These are phyloP conservation scores for Wickerhamiella dianesei DNA, from an alignment of 805 yeast species.

Conservation along the genomic window DNA sequence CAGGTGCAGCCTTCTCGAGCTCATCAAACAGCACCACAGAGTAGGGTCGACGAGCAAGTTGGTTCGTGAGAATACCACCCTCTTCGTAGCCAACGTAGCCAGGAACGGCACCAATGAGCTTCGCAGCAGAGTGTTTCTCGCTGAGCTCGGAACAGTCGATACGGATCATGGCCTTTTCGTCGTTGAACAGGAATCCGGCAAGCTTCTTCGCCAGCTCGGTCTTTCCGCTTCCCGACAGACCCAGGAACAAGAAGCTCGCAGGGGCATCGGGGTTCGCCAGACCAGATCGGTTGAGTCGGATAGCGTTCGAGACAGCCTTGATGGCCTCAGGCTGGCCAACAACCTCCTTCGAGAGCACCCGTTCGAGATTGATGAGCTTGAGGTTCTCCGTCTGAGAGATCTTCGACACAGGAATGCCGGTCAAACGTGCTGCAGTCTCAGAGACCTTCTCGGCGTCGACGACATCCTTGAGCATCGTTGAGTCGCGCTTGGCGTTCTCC, in stretches of 20 bases:
- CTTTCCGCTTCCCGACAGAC: constrained; percentile 95
- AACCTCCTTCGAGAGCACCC: constrained; percentile 62
- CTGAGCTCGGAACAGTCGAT: constrained; percentile 93
- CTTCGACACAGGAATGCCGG: constrained; percentile 94
- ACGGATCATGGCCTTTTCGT: constrained; percentile 92
- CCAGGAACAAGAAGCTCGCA: constrained; percentile 86
- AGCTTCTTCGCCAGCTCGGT: constrained; percentile 94
- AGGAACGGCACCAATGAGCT: constrained; percentile 92
- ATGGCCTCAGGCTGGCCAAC: constrained; percentile 96
- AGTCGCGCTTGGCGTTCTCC: constrained; percentile 55
- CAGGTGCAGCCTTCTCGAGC: constrained; percentile 98
- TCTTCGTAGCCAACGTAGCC: constrained; percentile 96
- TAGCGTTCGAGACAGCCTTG: constrained; percentile 90
- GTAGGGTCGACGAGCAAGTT: constrained; percentile 80
- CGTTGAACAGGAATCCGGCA: constrained; percentile 91
- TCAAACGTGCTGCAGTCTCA: constrained; percentile 92
- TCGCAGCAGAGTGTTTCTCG: constrained; percentile 92
- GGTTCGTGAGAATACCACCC: constrained; percentile 93
- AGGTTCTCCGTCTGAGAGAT: constrained; percentile 90
- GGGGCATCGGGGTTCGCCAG: constrained; percentile 94
- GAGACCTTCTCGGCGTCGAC: constrained; percentile 87
- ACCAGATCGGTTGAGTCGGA: constrained; percentile 86
- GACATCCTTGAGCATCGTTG: constrained; percentile 68
- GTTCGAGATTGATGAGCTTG: constrained; percentile 90
- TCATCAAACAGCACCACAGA: constrained; percentile 95